Conservation (phyloP, 2,329 filamentous ascomycete species). For the Penicillium sp. region DNA sequence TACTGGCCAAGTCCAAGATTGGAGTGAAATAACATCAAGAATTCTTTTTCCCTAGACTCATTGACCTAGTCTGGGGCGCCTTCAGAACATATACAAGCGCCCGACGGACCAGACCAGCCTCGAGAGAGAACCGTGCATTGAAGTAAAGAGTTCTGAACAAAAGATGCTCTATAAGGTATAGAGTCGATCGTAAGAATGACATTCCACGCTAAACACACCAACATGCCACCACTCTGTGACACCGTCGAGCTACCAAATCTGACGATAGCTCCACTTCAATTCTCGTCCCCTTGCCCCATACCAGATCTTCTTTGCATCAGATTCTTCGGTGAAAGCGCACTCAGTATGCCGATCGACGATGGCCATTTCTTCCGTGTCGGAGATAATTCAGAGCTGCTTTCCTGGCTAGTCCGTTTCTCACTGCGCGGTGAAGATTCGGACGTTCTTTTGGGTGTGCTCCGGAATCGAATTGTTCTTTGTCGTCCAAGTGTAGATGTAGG, state of each 20-base stretch:
- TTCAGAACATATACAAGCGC: background rate
- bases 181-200: background rate
- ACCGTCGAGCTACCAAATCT: slow-evolving; percentile 10
- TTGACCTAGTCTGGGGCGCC: background rate
- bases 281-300: slow-evolving; percentile 7
- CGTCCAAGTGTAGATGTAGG: slow-evolving; percentile 26
- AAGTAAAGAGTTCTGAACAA: background rate
- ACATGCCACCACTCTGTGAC: background rate
- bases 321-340: slow-evolving; percentile 28
- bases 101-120: background rate
- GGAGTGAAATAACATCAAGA: background rate
- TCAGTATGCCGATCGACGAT: slow-evolving; percentile 26
- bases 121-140: background rate
- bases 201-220: background rate
- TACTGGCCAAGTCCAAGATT: background rate
- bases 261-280: slow-evolving; percentile 15
- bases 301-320: slow-evolving; percentile 17
- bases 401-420: slow-evolving; percentile 25
- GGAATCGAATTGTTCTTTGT: slow-evolving; percentile 26
- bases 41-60: background rate
- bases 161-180: background rate
- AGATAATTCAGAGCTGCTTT: slow-evolving; percentile 20
- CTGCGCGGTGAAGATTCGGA: slow-evolving; percentile 21
- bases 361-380: slow-evolving; percentile 31
- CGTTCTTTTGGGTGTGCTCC: slow-evolving; percentile 17